These are phyloP conservation scores for Penicillium brevicompactum DNA, from an alignment of 2,329 filamentous ascomycete genomes.

Conservation along the genomic window DNA sequence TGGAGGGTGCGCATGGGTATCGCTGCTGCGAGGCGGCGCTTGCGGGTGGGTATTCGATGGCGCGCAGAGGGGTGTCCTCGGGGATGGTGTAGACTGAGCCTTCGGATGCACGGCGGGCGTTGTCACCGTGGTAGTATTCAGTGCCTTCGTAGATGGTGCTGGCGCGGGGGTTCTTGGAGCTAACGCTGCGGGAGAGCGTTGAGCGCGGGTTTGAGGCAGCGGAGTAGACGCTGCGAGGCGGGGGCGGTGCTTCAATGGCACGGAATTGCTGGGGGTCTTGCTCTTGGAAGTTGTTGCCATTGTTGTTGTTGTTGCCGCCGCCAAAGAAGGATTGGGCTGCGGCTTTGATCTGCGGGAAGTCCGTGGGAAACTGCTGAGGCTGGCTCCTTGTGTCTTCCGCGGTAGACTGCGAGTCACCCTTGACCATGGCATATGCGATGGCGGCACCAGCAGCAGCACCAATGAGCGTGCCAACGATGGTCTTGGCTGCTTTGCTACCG, in stretches of 20 bases:
- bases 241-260: conserved; percentile 37
- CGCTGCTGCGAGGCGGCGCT: conserved; percentile 25
- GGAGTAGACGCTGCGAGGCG: conserved; percentile 26
- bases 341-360: conserved; percentile 27
- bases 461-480: conserved; percentile 73
- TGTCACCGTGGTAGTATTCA: conserved; percentile 34
- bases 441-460: conserved; percentile 78
- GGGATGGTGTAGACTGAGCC: conserved; percentile 40
- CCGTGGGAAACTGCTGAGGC: conserved; percentile 28
- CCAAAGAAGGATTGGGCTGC: conserved; percentile 22
- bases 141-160: conserved; percentile 46
- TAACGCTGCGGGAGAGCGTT: conserved; percentile 34
- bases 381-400: conserved; percentile 20
- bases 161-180: conserved; percentile 44
- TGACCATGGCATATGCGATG: conserved; percentile 73
- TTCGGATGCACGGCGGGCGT: conserved; percentile 39
- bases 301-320: conserved; percentile 1
- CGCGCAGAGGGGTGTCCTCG: conserved; percentile 38
- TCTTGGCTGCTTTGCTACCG: conserved; percentile 56
- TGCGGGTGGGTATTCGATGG: conserved; percentile 42
- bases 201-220: conserved; percentile 32
- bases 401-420: conserved; percentile 51
- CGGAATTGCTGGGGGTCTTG: conserved; percentile 30
- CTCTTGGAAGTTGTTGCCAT: conserved; percentile 2
- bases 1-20: conserved; percentile 37